phyloP scores from a whole-genome alignment of 1,139 yeast species.

The Yamadazyma jaroonii region DNA sequence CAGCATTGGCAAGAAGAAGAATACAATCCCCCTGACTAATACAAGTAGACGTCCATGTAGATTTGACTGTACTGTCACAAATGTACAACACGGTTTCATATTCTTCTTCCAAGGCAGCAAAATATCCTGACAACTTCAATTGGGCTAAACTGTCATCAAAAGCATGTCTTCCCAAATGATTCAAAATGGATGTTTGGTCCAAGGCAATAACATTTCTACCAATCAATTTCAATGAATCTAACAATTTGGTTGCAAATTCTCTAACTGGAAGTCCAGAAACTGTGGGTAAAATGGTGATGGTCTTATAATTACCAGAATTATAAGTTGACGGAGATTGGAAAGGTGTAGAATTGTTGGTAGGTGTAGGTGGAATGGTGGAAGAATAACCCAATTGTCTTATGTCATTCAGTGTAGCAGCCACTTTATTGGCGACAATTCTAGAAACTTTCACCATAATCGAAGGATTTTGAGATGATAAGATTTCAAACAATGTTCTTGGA shows the following conservation, averaged over 20 bases:
- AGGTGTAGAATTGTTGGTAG: constrained; percentile 12
- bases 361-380: constrained; percentile 17
- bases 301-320: constrained; percentile 55
- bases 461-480: constrained; percentile 81
- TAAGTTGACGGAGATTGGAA: constrained; percentile 23
- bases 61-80: constrained; percentile 79
- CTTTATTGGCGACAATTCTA: constrained; percentile 78
- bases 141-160: constrained; percentile 81
- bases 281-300: constrained; percentile 82
- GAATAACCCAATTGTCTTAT: constrained; percentile 10
- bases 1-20: constrained; percentile 66
- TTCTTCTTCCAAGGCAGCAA: constrained; percentile 87
- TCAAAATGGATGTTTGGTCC: constrained; percentile 77
- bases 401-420: constrained; percentile 27
- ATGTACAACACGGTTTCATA: constrained; percentile 84
- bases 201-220: constrained; percentile 74
- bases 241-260: constrained; percentile 76
- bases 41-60: constrained; percentile 91
- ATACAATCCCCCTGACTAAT: constrained; percentile 94
- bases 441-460: constrained; percentile 89
- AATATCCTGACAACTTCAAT: constrained; percentile 81
- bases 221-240: constrained; percentile 66
- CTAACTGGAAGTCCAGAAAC: constrained; percentile 77
- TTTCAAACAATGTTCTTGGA: constrained; percentile 85
- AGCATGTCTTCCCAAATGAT: constrained; percentile 87